Conservation (phyloP, 2,329 filamentous ascomycete genomes). For the Exophiala xenobiotica region DNA sequence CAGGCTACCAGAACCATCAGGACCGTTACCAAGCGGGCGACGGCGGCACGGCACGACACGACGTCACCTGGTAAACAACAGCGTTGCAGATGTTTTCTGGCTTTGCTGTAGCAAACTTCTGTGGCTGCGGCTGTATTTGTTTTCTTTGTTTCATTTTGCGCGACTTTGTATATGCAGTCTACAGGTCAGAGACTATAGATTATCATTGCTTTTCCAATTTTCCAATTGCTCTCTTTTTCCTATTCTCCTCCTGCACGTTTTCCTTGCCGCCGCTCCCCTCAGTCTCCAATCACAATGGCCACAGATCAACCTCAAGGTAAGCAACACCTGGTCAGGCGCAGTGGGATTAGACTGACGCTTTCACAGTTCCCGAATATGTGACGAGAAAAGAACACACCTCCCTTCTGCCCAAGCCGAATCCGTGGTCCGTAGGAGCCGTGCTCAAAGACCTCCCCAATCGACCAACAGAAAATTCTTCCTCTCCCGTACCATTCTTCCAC, state of each 20-base stretch:
- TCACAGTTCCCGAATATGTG: conserved; percentile 6
- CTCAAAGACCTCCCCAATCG: conserved; percentile 63
- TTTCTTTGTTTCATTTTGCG: conserved; percentile 3
- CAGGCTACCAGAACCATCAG: too few relatives aligned
- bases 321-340: background rate
- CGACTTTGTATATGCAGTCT: conserved; percentile 5
- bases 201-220: background rate
- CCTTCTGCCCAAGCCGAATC: conserved; percentile 27
- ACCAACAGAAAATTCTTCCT: conserved; percentile 61
- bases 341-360: background rate
- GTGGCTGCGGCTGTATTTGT: background rate
- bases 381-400: conserved; percentile 24
- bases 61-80: conserved; percentile 18
- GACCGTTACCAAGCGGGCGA: background rate
- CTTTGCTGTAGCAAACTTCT: background rate
- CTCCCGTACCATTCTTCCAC: conserved; percentile 90
- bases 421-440: conserved; percentile 48
- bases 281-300: conserved; percentile 4
- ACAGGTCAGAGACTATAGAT: background rate
- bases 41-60: conserved; percentile 1
- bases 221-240: background rate
- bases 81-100: background rate
- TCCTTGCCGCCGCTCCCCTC: background rate
- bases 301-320: conserved; percentile 13
- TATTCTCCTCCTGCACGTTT: background rate